Conservation (phyloP, 495 filamentous ascomycete species). For the Daldinia decipiens region DNA sequence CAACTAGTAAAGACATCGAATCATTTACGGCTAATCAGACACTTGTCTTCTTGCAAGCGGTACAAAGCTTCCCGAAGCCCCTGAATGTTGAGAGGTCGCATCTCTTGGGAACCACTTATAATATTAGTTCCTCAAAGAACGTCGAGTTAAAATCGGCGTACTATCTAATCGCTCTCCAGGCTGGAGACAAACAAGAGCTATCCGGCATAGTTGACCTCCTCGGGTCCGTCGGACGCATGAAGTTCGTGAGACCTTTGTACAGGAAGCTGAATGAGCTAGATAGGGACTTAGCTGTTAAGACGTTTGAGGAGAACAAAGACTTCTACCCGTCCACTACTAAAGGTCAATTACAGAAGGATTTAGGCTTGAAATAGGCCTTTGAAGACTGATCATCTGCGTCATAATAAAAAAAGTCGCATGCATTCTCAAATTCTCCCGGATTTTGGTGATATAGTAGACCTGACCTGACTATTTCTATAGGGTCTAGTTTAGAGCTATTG, state of each 20-base stretch:
- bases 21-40: constrained; percentile 84
- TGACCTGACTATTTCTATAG: neutral
- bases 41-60: constrained; percentile 85
- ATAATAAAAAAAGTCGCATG: neutral
- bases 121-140: constrained; percentile 74
- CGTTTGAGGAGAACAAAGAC: constrained; percentile 84
- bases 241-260: constrained; percentile 90
- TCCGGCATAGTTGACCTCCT: constrained; percentile 76
- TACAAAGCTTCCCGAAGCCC: constrained; percentile 71
- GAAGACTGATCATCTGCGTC: neutral
- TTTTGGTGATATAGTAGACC: neutral
- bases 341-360: constrained; percentile 83
- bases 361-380: constrained; percentile 55
- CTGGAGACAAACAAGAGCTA: constrained; percentile 72
- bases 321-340: constrained; percentile 98
- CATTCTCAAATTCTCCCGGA: neutral
- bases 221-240: constrained; percentile 90
- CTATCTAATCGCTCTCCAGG: constrained; percentile 78
- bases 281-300: constrained; percentile 75
- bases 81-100: constrained; percentile 70
- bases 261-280: constrained; percentile 77
- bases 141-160: constrained; percentile 85
- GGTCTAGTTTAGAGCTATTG: no score
- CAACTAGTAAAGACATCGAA: constrained; percentile 71
- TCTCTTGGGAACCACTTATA: constrained; percentile 77